Percentiles rank a stretch among this genome's conserved stretches.
phyloP scores from a whole-genome alignment of 2,329 filamentous ascomycete genomes.

The Fusarium xylarioides region DNA sequence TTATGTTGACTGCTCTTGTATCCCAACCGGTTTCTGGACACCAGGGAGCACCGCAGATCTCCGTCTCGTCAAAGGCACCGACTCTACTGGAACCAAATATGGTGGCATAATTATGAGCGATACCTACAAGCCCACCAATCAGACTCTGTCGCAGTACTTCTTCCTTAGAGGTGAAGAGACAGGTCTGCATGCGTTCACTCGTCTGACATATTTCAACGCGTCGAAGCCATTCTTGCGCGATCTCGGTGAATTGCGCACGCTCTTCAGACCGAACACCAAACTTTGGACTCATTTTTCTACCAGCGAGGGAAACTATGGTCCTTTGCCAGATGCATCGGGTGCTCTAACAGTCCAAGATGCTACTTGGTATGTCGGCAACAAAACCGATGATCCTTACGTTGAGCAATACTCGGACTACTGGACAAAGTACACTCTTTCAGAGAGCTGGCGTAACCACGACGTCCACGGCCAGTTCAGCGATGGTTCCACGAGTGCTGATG shows the following conservation, averaged over 20 bases:
- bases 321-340: constrained; percentile 50
- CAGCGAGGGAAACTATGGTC: constrained; percentile 62
- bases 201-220: constrained; percentile 65
- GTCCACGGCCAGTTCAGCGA: constrained; percentile 60
- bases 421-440: constrained; percentile 70
- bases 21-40: constrained; percentile 65
- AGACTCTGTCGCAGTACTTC: constrained; percentile 69
- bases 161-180: constrained; percentile 69
- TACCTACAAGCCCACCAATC: constrained; percentile 63
- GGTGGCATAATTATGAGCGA: constrained; percentile 67
- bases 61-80: constrained; percentile 54
- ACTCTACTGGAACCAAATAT: constrained; percentile 58
- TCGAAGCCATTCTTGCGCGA: constrained; percentile 63
- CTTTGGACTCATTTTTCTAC: constrained; percentile 70
- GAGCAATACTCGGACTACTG: constrained; percentile 66
- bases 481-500: constrained; percentile 53
- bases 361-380: constrained; percentile 67
- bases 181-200: constrained; percentile 66
- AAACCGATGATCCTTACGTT: constrained; percentile 62
- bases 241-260: constrained; percentile 66
- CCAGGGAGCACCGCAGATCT: constrained; percentile 59
- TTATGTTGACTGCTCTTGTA: constrained; percentile 71
- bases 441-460: constrained; percentile 65
- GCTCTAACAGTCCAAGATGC: constrained; percentile 67
- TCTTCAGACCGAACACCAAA: constrained; percentile 66